Percentiles rank a stretch among this genome's conserved stretches.
Evolutionary conservation across 2,329 filamentous ascomycete species (phyloP).

Genomic region (Xylariaceae sp.): DNA sequence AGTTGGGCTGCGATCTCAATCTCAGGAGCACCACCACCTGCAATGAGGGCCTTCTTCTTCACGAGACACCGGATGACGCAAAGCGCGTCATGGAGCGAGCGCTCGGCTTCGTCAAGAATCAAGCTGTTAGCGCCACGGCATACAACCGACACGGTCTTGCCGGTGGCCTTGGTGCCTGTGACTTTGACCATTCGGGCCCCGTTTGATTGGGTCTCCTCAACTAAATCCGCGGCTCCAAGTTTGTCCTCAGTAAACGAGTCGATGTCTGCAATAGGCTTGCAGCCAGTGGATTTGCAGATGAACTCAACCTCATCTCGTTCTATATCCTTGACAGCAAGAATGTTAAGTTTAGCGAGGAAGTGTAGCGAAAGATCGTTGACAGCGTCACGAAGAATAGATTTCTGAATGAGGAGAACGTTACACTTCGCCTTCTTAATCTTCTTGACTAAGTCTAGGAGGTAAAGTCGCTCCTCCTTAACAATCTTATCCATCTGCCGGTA

Average conservation of each 20-base stretch:
- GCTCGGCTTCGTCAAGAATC: constrained; percentile 96
- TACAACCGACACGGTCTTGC: constrained; percentile 92
- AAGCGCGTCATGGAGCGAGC: constrained; percentile 93
- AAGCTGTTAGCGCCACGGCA: constrained; percentile 92
- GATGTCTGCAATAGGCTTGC: constrained; percentile 98
- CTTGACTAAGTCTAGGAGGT: constrained; percentile 98
- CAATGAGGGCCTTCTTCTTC: constrained; percentile 99
- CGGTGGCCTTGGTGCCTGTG: constrained; percentile 82
- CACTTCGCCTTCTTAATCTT: constrained; percentile 99
- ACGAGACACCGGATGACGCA: constrained; percentile 97
- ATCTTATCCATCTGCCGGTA: constrained; percentile 99
- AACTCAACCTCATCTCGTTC: constrained; percentile 99
- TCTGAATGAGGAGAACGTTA: constrained; percentile 97
- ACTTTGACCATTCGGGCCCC: constrained; percentile 95
- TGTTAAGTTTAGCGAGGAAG: constrained; percentile 96
- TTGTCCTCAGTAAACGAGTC: constrained; percentile 99
- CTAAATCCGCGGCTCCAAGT: constrained; percentile 88
- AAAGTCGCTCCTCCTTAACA: constrained; percentile 97
- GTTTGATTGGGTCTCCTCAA: constrained; percentile 88
- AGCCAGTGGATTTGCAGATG: constrained; percentile 98
- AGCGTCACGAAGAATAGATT: constrained; percentile 95
- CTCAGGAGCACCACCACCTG: constrained; percentile 93
- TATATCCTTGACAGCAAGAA: constrained; percentile 95
- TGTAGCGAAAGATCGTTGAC: constrained; percentile 97
- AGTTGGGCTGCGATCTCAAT: constrained; percentile 93